phyloP scores from a whole-genome alignment of 2,329 filamentous ascomycete genomes.

The Xylaria polymorpha region DNA sequence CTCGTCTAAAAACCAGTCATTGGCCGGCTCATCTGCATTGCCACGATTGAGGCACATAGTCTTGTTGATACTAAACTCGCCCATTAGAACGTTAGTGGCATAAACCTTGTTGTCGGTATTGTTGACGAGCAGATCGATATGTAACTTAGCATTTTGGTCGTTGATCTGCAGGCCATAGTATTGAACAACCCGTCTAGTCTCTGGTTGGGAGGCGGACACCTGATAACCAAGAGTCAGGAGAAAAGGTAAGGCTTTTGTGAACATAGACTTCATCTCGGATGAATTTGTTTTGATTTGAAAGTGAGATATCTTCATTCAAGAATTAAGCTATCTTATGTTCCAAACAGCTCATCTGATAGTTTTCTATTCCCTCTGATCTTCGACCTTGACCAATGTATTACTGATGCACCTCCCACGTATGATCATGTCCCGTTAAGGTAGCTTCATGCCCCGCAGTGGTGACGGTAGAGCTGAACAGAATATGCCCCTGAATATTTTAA shows the following conservation, averaged over 20 bases:
- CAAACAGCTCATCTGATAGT: not conserved
- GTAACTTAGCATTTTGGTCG: slow-evolving; percentile 20
- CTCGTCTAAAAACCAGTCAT: slow-evolving; percentile 31
- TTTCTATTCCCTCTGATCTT: not conserved
- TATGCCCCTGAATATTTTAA: not conserved
- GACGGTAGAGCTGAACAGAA: not conserved
- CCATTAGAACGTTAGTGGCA: slow-evolving; percentile 32
- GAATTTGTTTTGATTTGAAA: not conserved
- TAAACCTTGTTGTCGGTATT: slow-evolving; percentile 28
- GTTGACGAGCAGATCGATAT: slow-evolving; percentile 30
- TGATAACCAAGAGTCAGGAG: slow-evolving; percentile 7
- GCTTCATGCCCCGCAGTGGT: not conserved
- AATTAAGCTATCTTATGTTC: not conserved
- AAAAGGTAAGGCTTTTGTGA: slow-evolving; percentile 7
- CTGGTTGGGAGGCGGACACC: not conserved
- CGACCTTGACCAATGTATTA: not conserved
- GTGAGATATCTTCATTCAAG: not conserved
- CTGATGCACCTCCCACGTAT: not conserved
- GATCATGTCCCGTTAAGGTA: not conserved
- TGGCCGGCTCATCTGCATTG: slow-evolving; percentile 9
- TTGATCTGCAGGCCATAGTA: slow-evolving; percentile 18
- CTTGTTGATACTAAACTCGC: slow-evolving; percentile 29
- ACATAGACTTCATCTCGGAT: slow-evolving; percentile 11
- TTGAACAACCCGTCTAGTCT: slow-evolving; percentile 14
- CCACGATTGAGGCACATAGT: slow-evolving; percentile 25